Conservation (phyloP, 306 rosid genomes). For the Quercus wislizeni region DNA sequence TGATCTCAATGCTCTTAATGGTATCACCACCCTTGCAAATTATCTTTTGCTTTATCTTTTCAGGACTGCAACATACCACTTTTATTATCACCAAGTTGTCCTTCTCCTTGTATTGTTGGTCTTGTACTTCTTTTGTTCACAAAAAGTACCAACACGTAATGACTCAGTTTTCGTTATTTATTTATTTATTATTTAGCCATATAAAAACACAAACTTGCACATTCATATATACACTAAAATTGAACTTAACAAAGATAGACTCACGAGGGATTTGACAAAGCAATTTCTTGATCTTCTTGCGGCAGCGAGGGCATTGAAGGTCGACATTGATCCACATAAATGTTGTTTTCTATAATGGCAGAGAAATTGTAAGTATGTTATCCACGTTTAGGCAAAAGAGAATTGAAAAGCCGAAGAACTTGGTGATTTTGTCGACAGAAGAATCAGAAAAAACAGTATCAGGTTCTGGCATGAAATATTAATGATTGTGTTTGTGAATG, state of each 20-base stretch:
- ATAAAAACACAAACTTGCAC: background rate
- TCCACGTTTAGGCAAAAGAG: background rate
- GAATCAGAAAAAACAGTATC: background rate
- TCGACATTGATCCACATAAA: constrained; percentile 68
- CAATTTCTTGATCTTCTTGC: constrained; percentile 72
- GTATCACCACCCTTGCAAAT: constrained; percentile 56
- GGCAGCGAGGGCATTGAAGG: constrained; percentile 65
- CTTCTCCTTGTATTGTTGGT: constrained; percentile 57
- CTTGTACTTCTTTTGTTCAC: constrained; percentile 79
- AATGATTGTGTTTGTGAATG: background rate
- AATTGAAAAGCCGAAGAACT: background rate
- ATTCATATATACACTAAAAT: background rate
- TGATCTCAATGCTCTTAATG: constrained; percentile 66
- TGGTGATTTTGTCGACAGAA: background rate
- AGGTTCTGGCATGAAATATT: constrained; percentile 1
- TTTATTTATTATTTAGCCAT: background rate
- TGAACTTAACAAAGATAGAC: constrained; percentile 23
- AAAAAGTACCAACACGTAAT: constrained; percentile 25
- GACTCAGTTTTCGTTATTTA: constrained; percentile 24
- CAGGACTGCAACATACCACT: constrained; percentile 76
- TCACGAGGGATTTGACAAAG: constrained; percentile 74
- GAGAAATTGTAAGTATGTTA: background rate
- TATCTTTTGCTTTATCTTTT: constrained; percentile 60
- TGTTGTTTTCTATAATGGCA: constrained; percentile 36
- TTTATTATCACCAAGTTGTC: constrained; percentile 49